Evolutionary conservation across 73 alveolate genomes (phyloP), one percentile per base, ranked within the genome.

Genomic region (Uronychia binucleata): DNA sequence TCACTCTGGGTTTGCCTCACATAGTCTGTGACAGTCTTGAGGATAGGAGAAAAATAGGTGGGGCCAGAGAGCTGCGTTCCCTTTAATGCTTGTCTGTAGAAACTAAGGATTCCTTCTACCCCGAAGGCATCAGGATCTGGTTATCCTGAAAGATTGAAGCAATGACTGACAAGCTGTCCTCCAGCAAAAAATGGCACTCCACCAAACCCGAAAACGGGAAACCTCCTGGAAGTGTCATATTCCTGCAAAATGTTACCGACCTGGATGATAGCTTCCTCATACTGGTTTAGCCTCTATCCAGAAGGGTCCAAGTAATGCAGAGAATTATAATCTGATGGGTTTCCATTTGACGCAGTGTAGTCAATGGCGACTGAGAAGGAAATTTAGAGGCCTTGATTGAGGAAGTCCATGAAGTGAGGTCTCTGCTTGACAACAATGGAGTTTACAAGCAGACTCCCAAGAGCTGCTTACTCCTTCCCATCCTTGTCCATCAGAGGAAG

Each of bases 321-420:
- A 29, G 99, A 97, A 28, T 33, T 78, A 1, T 93, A 90, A 34
- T 80, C 82, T 29, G 80, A 31, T 93, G 97, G 94, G 58, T 87
- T 85, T 14, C 98, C 97, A 81, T 97, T 97, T 58, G 99, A 95
- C 0, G 96, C 99, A 30, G 99, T 97, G 85, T 91, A 97, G 85
- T 97, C 99, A 0, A 97, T 86, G 33, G 95, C 98, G 31, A 93
- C 90, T 59, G 94, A 76, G 67, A 95, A 82, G 90, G 92, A 94
- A 30, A 97, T 84, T 83, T 92, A 91, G 75, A 94, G 78, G 1
- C 98, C 98, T 0, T 95, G 97, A 75, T 97, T 93, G 34, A 97
- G 88, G 90, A 95, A 97, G 67, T 97, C 99, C 57, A 93, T 77
- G 88, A 97, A 97, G 74, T 82, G 58, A 19, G 86, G 91, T 33